Percentiles rank a stretch among this genome's conserved stretches.
phyloP scores from a whole-genome alignment of 2,329 filamentous ascomycete genomes.

The Fusarium falciforme region DNA sequence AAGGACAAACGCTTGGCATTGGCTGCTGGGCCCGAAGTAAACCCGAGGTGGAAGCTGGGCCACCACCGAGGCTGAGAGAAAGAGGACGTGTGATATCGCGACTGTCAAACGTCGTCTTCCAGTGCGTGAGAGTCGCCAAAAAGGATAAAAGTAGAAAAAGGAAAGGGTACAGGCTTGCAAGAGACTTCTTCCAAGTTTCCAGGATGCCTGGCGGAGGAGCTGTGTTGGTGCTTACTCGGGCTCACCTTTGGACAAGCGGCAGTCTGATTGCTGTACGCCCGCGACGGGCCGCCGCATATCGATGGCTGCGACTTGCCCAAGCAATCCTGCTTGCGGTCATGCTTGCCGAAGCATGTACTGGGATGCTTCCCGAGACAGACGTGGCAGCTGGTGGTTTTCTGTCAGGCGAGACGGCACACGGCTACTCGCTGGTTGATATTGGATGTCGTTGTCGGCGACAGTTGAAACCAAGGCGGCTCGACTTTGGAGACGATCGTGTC shows the following conservation, averaged over 20 bases:
- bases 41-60: slow-evolving; percentile 38
- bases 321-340: slow-evolving; percentile 5
- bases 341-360: not conserved
- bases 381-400: slow-evolving; percentile 24
- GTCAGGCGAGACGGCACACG: slow-evolving; percentile 18
- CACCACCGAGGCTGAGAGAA: slow-evolving; percentile 34
- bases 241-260: slow-evolving; percentile 16
- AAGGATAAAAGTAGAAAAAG: not conserved
- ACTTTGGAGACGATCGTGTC: slow-evolving; percentile 38
- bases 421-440: slow-evolving; percentile 27
- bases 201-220: slow-evolving; percentile 17
- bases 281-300: slow-evolving; percentile 33
- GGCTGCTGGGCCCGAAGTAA: slow-evolving; percentile 39
- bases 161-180: not conserved
- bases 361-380: not conserved
- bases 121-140: not conserved
- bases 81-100: slow-evolving; percentile 18
- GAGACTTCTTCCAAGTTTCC: slow-evolving; percentile 40
- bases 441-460: slow-evolving; percentile 36
- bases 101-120: slow-evolving; percentile 15
- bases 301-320: slow-evolving; percentile 9
- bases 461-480: slow-evolving; percentile 40
- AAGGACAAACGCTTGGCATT: slow-evolving; percentile 19
- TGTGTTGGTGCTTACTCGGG: slow-evolving; percentile 35
- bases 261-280: slow-evolving; percentile 30